Evolutionary conservation across 139 green algal species (phyloP), one percentile per base, ranked within the genome.

Genomic region (Chlamydomonas schloesseri): DNA sequence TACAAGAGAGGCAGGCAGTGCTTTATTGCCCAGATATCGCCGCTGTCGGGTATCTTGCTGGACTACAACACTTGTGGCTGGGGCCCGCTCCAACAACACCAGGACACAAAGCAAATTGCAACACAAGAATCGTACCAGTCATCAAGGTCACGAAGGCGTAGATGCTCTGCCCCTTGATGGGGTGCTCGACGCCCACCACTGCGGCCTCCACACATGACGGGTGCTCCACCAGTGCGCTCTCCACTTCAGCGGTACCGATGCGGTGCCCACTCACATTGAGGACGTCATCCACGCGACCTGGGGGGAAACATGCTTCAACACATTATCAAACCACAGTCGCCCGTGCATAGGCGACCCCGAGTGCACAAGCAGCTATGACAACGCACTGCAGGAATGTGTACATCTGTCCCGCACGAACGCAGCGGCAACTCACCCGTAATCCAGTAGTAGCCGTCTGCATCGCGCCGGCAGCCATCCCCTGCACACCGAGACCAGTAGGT

Each of bases 201-300:
- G 97, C 97, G 1, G 97, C 97, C 92, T 99, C 97, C 8, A 94
- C 93, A 73, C 95, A 98, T 5, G 68, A 42, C 33, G 92, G 86
- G 91, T 99, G 95, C 8, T 68, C 81, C 29, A 97, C 95, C 23
- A 99, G 92, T 47, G 97, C 97, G 58, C 69, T 92, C 93, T 99
- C 97, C 86, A 99, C 97, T 92, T 99, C 97, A 0, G 97, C 97
- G 0, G 97, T 98, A 57, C 97, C 97, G 36, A 99, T 96, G 50
- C 91, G 94, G 91, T 99, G 97, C 28, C 97, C 60, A 2, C 24
- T 95, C 28, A 99, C 96, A 78, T 98, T 98, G 90, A 97, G 97
- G 36, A 99, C 97, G 86, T 99, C 97, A 84, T 99, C 97, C 74
- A 99, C 97, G 29, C 97, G 93, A 31, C 94, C 94, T 47, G 94